Evolutionary conservation across 2,329 filamentous ascomycete genomes (phyloP), one percentile per base, ranked within the genome.

Genomic region (Fusarium mundagurra): DNA sequence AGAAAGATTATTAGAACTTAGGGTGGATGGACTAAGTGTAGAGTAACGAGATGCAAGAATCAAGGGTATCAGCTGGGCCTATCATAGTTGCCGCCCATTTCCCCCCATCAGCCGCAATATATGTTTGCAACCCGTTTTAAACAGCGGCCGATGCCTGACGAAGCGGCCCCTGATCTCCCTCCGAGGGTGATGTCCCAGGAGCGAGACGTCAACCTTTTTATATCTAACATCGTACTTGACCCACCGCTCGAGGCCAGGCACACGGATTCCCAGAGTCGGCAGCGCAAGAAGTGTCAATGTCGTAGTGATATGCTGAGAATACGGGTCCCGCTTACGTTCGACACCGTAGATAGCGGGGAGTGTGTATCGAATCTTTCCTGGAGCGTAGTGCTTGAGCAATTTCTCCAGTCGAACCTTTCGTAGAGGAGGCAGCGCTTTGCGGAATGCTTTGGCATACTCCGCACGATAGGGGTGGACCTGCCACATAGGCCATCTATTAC

Each of bases 341-440:
- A 84, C 80, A 13, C 83, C 81, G 76, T 90, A 91, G 13, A 91
- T 78, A 3, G 85, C 89, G 0, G 89, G 89, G 6, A 91, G 79
- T 0, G 88, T 88, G 69, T 85, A 90, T 18, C 89, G 83, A 20
- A 87, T 83, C 77, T 90, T 91, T 0, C 85, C 87, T 0, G 88
- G 88, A 0, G 89, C 88, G 61, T 87, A 84, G 12, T 82, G 79
- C 67, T 85, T 86, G 24, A 91, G 83, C 14, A 86, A 64, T 5
- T 79, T 80, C 36, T 84, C 82, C 2, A 90, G 80, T 22, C 75
- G 72, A 5, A 76, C 65, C 51, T 83, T 60, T 75, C 82, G 67
- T 64, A 77, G 59, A 6, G 76, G 73, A 4, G 77, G 63, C 6
- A 90, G 82, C 0, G 82, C 82, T 45, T 84, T 84, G 24, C 87